phyloP scores from a whole-genome alignment of 129 eudicot species.

The Smallanthus sonchifolius region DNA sequence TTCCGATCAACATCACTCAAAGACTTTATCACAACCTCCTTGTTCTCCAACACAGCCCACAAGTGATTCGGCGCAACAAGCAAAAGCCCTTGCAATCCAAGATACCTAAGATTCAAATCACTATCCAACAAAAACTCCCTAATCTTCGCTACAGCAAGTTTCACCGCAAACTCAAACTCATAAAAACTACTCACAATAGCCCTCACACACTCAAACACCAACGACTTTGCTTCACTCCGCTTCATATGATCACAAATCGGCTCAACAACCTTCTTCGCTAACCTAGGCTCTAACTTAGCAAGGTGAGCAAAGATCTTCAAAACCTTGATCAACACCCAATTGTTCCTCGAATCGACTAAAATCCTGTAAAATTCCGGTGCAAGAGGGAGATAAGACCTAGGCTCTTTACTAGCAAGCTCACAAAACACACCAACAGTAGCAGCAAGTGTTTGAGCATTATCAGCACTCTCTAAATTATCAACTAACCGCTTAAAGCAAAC shows the following conservation, averaged over 20 bases:
- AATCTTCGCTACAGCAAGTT: slow-evolving; percentile 66
- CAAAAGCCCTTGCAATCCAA: slow-evolving; percentile 80
- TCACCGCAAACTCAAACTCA: slow-evolving; percentile 72
- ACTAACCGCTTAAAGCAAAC: slow-evolving; percentile 87
- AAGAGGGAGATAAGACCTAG: slow-evolving; percentile 64
- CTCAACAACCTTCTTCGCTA: slow-evolving; percentile 69
- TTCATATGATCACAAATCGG: slow-evolving; percentile 81
- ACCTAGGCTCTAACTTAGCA: slow-evolving; percentile 75
- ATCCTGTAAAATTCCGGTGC: slow-evolving; percentile 90
- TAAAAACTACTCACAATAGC: slow-evolving; percentile 63
- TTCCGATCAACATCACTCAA: slow-evolving; percentile 79
- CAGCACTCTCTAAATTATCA: slow-evolving; percentile 64
- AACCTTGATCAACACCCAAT: slow-evolving; percentile 91
- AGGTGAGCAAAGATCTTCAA: slow-evolving; percentile 71
- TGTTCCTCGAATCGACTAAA: slow-evolving; percentile 75
- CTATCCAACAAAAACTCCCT: slow-evolving; percentile 71
- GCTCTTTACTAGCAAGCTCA: slow-evolving; percentile 63
- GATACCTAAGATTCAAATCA: slow-evolving; percentile 83
- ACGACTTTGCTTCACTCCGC: slow-evolving; percentile 70
- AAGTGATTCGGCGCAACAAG: slow-evolving; percentile 48
- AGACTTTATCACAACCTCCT: slow-evolving; percentile 74
- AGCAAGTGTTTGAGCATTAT: slow-evolving; percentile 40
- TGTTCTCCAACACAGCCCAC: slow-evolving; percentile 84
- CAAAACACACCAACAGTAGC: slow-evolving; percentile 79
- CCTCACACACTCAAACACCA: slow-evolving; percentile 89